Percentiles rank a stretch among this genome's conserved stretches.
These are phyloP conservation scores for Solanum infundibuliforme DNA, from an alignment of 257 asterid genomes.

Conservation along the genomic window DNA sequence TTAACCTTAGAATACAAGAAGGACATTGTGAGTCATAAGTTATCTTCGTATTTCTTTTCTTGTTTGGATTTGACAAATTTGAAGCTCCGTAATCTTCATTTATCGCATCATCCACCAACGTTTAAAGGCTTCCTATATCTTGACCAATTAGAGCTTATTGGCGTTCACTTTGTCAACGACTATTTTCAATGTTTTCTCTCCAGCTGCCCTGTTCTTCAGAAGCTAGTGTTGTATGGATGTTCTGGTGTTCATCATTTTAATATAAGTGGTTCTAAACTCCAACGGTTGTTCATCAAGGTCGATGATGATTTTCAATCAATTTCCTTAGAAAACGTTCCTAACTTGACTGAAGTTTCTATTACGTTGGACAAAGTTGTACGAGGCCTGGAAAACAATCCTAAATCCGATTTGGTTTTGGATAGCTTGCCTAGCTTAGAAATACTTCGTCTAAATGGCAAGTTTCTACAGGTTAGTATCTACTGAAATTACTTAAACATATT, in stretches of 20 bases:
- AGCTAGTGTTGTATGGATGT: not conserved
- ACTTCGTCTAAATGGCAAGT: not conserved
- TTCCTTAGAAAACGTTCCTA: not conserved
- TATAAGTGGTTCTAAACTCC: not conserved
- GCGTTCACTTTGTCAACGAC: not conserved
- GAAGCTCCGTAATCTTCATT: not conserved
- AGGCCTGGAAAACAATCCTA: not conserved
- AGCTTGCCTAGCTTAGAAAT: not conserved
- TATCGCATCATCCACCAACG: not conserved
- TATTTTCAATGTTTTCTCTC: not conserved
- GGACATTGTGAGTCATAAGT: not conserved
- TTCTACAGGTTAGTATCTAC: not conserved
- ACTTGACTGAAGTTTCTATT: not conserved
- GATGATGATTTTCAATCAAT: not conserved
- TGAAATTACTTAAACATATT: not conserved
- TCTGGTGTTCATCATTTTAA: not conserved
- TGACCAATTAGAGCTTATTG: not conserved
- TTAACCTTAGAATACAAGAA: not conserved
- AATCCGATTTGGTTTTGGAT: not conserved
- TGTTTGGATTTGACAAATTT: not conserved
- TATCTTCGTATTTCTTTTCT: not conserved
- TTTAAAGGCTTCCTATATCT: not conserved
- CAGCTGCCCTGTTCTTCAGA: not conserved
- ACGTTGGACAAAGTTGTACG: not conserved
- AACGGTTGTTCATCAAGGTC: not conserved